phyloP scores from a whole-genome alignment of 495 filamentous ascomycete genomes.

The Aspergillus hancockii region DNA sequence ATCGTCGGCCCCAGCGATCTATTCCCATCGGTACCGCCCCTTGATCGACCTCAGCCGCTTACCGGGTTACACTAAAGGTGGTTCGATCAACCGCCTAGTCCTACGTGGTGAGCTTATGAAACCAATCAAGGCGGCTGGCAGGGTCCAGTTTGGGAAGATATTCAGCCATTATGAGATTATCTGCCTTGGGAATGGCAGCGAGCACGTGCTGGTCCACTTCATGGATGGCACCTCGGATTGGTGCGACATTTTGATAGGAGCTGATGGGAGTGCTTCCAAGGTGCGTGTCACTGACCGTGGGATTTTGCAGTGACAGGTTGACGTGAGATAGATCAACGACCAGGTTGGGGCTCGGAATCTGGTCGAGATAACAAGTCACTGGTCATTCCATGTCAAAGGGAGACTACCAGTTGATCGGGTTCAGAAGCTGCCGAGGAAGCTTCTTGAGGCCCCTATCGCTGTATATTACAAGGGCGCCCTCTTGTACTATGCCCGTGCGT shows the following conservation, averaged over 20 bases:
- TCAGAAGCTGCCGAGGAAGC: neutral
- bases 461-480: neutral
- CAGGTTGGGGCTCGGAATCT: neutral
- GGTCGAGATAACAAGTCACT: neutral
- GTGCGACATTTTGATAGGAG: slow-evolving; percentile 1
- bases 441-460: neutral
- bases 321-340: neutral
- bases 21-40: neutral
- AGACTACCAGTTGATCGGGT: neutral
- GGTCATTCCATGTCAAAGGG: neutral
- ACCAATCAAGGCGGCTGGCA: neutral
- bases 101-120: neutral
- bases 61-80: neutral
- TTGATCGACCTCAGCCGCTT: neutral
- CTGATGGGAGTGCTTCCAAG: slow-evolving; percentile 1
- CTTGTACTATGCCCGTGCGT: neutral
- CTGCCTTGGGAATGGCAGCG: neutral
- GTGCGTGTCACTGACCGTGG: neutral
- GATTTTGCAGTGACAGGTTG: neutral
- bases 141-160: neutral
- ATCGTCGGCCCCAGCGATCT: neutral
- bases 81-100: neutral
- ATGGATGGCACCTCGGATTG: neutral
- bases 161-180: neutral
- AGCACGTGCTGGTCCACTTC: neutral